phyloP scores from a whole-genome alignment of 345 rosid genomes.

The Heritiera fomes region DNA sequence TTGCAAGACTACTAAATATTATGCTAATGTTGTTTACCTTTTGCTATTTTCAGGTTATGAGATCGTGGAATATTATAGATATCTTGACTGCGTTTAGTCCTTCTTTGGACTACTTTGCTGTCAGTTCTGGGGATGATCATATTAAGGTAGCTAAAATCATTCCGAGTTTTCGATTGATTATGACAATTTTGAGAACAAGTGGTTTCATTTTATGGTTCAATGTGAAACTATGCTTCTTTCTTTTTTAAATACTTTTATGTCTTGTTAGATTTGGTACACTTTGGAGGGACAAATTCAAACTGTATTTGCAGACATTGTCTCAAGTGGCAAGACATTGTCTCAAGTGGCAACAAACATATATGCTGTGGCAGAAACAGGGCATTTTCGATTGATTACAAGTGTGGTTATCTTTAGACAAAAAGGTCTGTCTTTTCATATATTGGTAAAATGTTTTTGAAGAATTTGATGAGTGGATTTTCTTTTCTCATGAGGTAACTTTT shows the following conservation, averaged over 20 bases:
- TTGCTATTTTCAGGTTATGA: conserved; percentile 57
- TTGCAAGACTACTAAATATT: neutral
- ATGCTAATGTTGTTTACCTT: neutral
- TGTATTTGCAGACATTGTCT: conserved; percentile 59
- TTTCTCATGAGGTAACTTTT: neutral
- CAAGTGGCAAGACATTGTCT: conserved; percentile 45
- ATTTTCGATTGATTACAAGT: conserved; percentile 63
- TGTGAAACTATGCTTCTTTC: neutral
- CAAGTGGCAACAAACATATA: conserved; percentile 30
- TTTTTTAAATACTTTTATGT: neutral
- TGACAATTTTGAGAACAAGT: neutral
- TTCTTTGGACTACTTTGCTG: conserved; percentile 59
- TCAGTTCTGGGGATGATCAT: conserved; percentile 68
- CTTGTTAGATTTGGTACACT: conserved; percentile 61
- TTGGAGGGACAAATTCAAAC: conserved; percentile 59
- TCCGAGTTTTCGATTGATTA: neutral
- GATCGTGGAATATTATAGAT: conserved; percentile 60
- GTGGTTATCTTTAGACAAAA: conserved; percentile 57
- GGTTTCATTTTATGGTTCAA: neutral
- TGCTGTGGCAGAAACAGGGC: conserved; percentile 46
- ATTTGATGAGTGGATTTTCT: conserved; percentile 22
- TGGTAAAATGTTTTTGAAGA: neutral
- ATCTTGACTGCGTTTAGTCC: conserved; percentile 68
- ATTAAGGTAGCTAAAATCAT: conserved; percentile 46
- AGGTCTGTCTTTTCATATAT: conserved; percentile 34